Base-by-base conservation (phyloP, 176 grass and related monocot species). In the Bromus sterilis region DNA sequence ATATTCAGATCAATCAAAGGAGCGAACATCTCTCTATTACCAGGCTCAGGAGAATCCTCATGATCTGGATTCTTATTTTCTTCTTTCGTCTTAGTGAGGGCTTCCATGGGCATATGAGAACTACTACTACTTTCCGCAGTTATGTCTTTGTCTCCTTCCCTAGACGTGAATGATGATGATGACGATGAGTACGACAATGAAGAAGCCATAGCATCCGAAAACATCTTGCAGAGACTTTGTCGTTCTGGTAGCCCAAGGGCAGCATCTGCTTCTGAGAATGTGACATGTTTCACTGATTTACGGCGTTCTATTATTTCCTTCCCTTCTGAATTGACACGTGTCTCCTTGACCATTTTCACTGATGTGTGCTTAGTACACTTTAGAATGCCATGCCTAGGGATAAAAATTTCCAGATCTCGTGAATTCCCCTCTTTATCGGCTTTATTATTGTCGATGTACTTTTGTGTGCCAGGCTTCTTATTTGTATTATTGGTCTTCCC, bases 271-370 rank as follows among this genome's bases (percentile, higher is more conserved):
- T 83, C 85, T 15, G 81, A 77, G 46, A 91, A 81, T 72, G 80
- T 85, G 13, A 91, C 85, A 60, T 57, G 71, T 77, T 73, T 91
- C 11, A 84, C 85, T 3, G 81, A 77, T 73, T 85, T 87, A 51
- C 7, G 77, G 46, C 77, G 56, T 81, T 87, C 78, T 57, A 91
- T 87, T 56, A 91, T 77, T 64, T 70, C 82, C 7, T 65, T 21
- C 25, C 81, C 77, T 33, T 87, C 71, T 48, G 77, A 34, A 71
- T 44, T 56, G 20, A 56, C 35, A 78, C 67, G 44, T 40, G 77
- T 85, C 40, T 84, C 85, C 56, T 84, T 87, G n/a, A 84, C 77
- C 85, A 87, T 81, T 86, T 87, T 91, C 44, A 91, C 81, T 2
- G 85, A 87, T 31, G 85, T 91, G 82, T 62, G 81, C 37, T 72